phyloP scores from a whole-genome alignment of 495 filamentous ascomycete species.

The Hyaloscypha finlandica region DNA sequence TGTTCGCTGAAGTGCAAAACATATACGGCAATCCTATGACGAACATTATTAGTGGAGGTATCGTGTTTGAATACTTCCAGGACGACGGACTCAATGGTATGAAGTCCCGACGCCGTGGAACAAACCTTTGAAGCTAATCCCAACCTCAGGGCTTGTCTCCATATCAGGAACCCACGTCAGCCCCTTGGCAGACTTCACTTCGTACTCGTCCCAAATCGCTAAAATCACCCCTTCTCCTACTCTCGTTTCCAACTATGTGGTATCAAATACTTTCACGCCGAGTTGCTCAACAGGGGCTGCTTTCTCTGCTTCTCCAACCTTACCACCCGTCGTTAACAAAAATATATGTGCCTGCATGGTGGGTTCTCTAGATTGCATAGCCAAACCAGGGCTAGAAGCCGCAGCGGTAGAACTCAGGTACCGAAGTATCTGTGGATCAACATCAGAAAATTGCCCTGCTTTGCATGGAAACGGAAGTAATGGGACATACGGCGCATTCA shows the following conservation, averaged over 20 bases:
- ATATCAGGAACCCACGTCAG: not conserved
- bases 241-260: not conserved
- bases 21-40: conserved; percentile 80
- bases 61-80: conserved; percentile 96
- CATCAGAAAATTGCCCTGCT: not conserved
- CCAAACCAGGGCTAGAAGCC: not conserved
- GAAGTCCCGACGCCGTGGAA: not conserved
- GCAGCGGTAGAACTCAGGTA: not conserved
- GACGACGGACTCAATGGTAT: conserved; percentile 57
- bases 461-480: not conserved
- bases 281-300: not conserved
- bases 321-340: not conserved
- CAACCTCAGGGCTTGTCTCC: not conserved
- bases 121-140: not conserved
- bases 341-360: not conserved
- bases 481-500: not conserved
- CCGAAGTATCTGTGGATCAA: not conserved
- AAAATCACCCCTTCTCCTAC: not conserved
- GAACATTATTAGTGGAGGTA: conserved; percentile 82
- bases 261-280: not conserved
- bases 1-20: conserved; percentile 79
- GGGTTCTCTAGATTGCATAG: not conserved
- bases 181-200: not conserved
- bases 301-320: not conserved
- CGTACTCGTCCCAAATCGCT: not conserved